Evolutionary conservation across 495 filamentous ascomycete genomes (phyloP).

Genomic region (Penicillium pulvis): DNA sequence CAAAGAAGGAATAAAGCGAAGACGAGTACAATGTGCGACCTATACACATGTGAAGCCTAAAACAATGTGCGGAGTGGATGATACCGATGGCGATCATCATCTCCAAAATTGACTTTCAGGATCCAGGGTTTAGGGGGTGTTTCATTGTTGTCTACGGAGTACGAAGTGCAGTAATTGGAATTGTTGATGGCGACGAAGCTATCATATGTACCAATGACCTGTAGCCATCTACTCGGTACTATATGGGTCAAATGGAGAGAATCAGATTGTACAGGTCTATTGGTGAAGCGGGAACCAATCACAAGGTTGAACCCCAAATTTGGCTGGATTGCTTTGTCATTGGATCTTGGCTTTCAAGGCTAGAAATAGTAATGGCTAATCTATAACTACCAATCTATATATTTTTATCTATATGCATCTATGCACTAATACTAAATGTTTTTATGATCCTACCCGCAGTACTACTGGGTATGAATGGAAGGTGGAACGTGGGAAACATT

Average conservation of each 20-base stretch:
- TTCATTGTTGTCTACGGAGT: background rate
- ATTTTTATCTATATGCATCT: no score
- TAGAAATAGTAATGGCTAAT: background rate
- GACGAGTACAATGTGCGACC: background rate
- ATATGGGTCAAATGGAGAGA: background rate
- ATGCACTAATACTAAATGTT: no score
- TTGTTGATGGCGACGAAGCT: background rate
- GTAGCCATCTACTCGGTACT: background rate
- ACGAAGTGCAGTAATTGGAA: background rate
- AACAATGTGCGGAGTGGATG: slow-evolving; percentile 22
- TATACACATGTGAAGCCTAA: background rate
- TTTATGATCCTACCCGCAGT: no score
- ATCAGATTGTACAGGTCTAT: background rate
- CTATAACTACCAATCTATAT: no score
- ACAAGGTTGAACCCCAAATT: background rate
- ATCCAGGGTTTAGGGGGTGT: slow-evolving; percentile 15
- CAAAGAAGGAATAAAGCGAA: background rate
- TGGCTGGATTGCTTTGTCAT: background rate
- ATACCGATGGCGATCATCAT: slow-evolving; percentile 30
- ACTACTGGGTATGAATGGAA: background rate
- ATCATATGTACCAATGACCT: background rate
- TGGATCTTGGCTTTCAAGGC: background rate
- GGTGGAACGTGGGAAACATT: background rate
- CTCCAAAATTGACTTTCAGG: slow-evolving; percentile 13
- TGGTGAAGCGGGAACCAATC: slow-evolving; percentile 3